Evolutionary conservation across 305 asterid genomes (phyloP).

Genomic region (Fraxinus ornus): DNA sequence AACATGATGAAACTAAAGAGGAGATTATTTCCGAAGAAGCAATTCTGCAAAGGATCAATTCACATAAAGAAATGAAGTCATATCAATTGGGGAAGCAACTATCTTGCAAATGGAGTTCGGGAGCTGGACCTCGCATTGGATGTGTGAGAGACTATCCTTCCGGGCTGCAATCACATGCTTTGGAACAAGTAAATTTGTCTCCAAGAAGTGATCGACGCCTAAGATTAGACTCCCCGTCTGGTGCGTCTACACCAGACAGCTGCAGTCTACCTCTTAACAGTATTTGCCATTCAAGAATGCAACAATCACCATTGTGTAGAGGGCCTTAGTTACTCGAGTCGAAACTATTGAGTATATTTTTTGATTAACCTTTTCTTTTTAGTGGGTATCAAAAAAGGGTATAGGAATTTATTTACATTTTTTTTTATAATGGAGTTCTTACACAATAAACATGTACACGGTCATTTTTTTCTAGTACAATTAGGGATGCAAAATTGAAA

Average conservation of each 20-base stretch:
- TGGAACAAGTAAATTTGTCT: slow-evolving; percentile 58
- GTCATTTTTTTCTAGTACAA: slow-evolving; percentile 8
- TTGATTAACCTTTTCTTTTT: slow-evolving; percentile 39
- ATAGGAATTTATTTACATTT: slow-evolving; percentile 29
- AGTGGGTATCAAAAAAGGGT: slow-evolving; percentile 50
- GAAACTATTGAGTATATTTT: slow-evolving; percentile 24
- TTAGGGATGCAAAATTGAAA: slow-evolving; percentile 22
- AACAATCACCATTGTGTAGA: slow-evolving; percentile 36
- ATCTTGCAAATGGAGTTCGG: slow-evolving; percentile 78
- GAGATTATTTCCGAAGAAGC: slow-evolving; percentile 43
- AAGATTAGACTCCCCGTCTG: slow-evolving; percentile 38
- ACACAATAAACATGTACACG: slow-evolving; percentile 11
- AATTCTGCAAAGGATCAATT: slow-evolving; percentile 55
- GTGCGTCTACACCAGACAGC: slow-evolving; percentile 49
- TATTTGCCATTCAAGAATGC: slow-evolving; percentile 32
- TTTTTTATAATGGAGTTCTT: slow-evolving; percentile 27
- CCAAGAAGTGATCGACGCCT: slow-evolving; percentile 49
- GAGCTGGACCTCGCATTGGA: slow-evolving; percentile 80
- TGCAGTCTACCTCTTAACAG: slow-evolving; percentile 36
- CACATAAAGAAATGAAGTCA: slow-evolving; percentile 58
- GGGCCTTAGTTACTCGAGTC: slow-evolving; percentile 14
- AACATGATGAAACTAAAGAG: slow-evolving; percentile 25
- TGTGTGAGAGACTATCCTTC: slow-evolving; percentile 77
- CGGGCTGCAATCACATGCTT: slow-evolving; percentile 63
- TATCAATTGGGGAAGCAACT: slow-evolving; percentile 65